Base-by-base conservation (phyloP, 345 rosid species). In the Iberis pinnata region DNA sequence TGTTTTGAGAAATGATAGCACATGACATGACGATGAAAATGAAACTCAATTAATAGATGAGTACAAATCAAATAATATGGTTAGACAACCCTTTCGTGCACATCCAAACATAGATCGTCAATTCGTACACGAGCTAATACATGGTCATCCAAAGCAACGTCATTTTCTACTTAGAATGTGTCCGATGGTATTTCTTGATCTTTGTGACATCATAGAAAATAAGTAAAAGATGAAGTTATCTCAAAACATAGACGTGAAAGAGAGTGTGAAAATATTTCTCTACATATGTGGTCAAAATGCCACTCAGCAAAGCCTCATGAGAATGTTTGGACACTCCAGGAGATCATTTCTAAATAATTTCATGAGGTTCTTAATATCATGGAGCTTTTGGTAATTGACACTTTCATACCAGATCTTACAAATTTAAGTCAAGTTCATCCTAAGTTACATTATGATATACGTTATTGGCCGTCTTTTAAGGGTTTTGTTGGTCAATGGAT, bases 251-350 rank as follows among this genome's bases (percentile, higher is more conserved):
- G 6, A 3, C 3, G 25, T 3, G 25, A 22, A 22, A 22, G 25
- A 22, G 25, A 22, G 25, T 22, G 25, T 22, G 25, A 6, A 3
- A 6, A 22, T 22, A 22, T 22, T 22, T 22, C 25, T 22, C 3
- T 22, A 22, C 6, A 22, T n/a, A n/a, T n/a, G n/a, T n/a, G 25
- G 25, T 22, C 25, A 22, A 2, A 22, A 20, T n/a, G 49, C 8
- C 16, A 45, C 18, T 24, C 32, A 45, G 25, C 33, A 25, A 24
- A 45, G 3, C 18, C 13, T 7, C 12, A 45, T 45, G 33, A 45
- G 7, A 25, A 45, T 45, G 18, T 45, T 45, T 19, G 50, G 33
- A 45, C 33, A 45, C 25, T 45, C 33, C 50, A 45, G 13, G 33
- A 45, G 32, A 45, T 33, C 12, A 25, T 45, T 10, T 45, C 3